These are phyloP conservation scores for Isoetes engelmannii DNA, from an alignment of 83 land plant species.

Conservation along the genomic window DNA sequence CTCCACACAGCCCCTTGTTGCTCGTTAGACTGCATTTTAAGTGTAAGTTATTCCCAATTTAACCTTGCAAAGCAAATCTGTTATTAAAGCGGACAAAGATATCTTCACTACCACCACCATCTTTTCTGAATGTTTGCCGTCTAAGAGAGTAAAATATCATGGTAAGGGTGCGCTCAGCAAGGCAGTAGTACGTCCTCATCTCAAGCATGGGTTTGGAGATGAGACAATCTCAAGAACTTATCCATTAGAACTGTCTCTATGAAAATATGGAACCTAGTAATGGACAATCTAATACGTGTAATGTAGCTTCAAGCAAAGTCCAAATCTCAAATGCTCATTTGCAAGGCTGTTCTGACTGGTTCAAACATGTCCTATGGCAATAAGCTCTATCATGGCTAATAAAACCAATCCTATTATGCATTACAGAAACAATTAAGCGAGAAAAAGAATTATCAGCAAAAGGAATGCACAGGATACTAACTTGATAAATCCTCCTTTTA, in stretches of 20 bases:
- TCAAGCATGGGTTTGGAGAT: too few species aligned
- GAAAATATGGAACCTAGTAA: too few species aligned
- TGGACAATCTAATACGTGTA: too few species aligned
- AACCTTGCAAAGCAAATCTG: background rate
- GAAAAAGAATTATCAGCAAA: too few species aligned
- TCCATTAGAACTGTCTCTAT: too few species aligned
- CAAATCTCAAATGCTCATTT: background rate
- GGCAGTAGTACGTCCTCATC: too few species aligned
- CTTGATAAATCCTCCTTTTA: slow-evolving; percentile 75
- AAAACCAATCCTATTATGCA: background rate
- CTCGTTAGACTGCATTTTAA: slow-evolving; percentile 47
- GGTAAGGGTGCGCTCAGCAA: too few species aligned
- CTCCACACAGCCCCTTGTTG: slow-evolving; percentile 73
- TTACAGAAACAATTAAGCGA: too few species aligned
- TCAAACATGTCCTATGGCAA: background rate
- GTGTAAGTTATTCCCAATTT: background rate
- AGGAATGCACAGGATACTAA: background rate
- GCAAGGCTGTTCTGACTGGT: background rate
- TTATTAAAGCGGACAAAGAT: background rate
- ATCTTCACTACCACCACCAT: background rate
- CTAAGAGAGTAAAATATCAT: too few species aligned
- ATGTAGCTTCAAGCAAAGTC: background rate
- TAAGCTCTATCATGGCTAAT: background rate
- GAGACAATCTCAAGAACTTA: too few species aligned
- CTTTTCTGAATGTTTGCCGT: too few species aligned